Conservation (phyloP, 1,284 basidiomycete species). For the Bondarzewia mesenterica region DNA sequence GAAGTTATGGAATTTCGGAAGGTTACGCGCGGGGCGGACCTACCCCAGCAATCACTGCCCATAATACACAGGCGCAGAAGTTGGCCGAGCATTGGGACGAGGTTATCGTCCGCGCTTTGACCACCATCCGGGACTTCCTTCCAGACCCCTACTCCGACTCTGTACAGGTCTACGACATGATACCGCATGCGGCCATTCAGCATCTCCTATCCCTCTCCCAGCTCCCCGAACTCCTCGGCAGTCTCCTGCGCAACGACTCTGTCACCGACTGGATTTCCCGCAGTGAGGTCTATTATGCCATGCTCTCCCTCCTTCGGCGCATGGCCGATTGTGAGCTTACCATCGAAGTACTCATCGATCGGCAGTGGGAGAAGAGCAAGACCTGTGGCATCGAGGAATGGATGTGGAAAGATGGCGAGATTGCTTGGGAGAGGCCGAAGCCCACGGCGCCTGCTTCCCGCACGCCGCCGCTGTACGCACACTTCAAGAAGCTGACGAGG, state of each 20-base stretch:
- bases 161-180: slow-evolving; percentile 35
- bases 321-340: slow-evolving; percentile 45
- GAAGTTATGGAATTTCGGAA: no score
- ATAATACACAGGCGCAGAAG: background rate
- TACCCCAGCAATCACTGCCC: no score
- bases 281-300: slow-evolving; percentile 37
- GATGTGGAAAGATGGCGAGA: slow-evolving; percentile 37
- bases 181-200: slow-evolving; percentile 37
- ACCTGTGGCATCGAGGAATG: slow-evolving; percentile 36
- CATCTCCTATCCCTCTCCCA: slow-evolving; percentile 35
- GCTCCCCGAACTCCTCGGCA: slow-evolving; percentile 36
- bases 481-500: slow-evolving; percentile 44
- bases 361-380: slow-evolving; percentile 29
- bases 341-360: slow-evolving; percentile 33
- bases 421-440: slow-evolving; percentile 28
- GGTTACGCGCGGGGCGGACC: no score
- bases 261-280: slow-evolving; percentile 44
- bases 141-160: slow-evolving; percentile 37
- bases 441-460: slow-evolving; percentile 13
- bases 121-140: slow-evolving; percentile 31
- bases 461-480: slow-evolving; percentile 33
- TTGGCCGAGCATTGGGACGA: slow-evolving; percentile 31
- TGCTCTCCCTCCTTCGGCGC: slow-evolving; percentile 37
- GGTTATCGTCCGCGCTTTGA: slow-evolving; percentile 29
- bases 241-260: slow-evolving; percentile 44